Base-by-base conservation (phyloP, 2,329 filamentous ascomycete genomes). In the Ophiosphaerella korrae region DNA sequence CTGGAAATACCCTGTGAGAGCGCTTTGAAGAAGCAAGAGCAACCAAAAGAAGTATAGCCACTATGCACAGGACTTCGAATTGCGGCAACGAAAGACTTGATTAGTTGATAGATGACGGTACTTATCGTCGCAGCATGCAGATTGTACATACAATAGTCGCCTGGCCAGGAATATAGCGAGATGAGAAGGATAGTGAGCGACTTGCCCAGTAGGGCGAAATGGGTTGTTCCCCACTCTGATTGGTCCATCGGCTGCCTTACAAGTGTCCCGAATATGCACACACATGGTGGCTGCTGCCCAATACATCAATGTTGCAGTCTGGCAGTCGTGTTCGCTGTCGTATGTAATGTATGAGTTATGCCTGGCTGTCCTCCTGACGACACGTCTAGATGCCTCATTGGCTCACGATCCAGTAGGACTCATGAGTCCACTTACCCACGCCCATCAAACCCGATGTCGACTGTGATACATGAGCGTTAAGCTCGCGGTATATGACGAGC, bases 231-330 rank as follows among this genome's bases (percentile, higher is more conserved):
- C 39, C 39, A 43, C 42, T 59, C 46, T 68, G 58, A 73, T 73
- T 73, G 70, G 71, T 57, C 46, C 38, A 45, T 42, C 23, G 44
- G 44, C 48, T 63, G 63, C 64, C 62, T 63, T 66, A 60, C 62
- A 57, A 62, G 44, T 62, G 66, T 72, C 52, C 61, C 66, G 64
- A 60, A 57, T 62, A 70, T 67, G 67, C 63, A 67, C 60, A 63
- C 53, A 64, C 56, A 60, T 65, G 62, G 57, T 59, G 52, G 50
- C 57, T 63, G 57, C 47, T 58, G 60, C 57, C 66, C 68, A 70
- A 71, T 71, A 61, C 57, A 63, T 70, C 53, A 35, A 44, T 26
- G 42, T 48, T 48, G 36, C 34, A 61, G 55, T 48, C 21, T 51
- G 59, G 50, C 41, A 46, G 52, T 55, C 41, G 50, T 42, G 36